Percentiles rank a stretch among this genome's conserved stretches.
These are phyloP conservation scores for Fraxinus ornus DNA, from an alignment of 305 asterid species.

Conservation along the genomic window DNA sequence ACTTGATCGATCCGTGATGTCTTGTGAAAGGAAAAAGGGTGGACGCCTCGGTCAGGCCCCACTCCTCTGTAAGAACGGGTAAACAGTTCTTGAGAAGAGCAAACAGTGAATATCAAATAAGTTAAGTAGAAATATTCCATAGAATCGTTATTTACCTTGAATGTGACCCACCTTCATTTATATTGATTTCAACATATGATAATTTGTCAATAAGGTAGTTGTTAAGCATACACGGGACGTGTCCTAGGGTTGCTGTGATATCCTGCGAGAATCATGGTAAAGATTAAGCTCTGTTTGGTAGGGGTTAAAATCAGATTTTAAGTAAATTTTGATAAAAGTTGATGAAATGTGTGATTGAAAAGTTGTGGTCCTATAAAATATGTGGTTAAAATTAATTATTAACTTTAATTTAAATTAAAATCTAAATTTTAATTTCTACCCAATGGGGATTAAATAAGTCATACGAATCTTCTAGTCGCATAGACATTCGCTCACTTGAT, in stretches of 20 bases:
- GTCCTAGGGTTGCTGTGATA: not conserved
- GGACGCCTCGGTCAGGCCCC: not conserved
- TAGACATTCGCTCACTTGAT: not conserved
- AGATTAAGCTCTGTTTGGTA: not conserved
- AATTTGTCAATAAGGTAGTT: not conserved
- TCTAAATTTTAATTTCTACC: not conserved
- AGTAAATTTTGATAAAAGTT: too few relatives aligned
- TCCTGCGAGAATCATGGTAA: not conserved
- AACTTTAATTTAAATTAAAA: too few relatives aligned
- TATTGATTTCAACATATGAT: not conserved
- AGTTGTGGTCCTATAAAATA: not conserved
- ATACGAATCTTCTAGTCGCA: not conserved
- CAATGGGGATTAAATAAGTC: not conserved
- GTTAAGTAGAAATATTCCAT: not conserved
- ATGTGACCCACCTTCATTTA: not conserved
- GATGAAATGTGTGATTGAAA: not conserved
- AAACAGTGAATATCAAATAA: not conserved
- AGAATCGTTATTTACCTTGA: not conserved
- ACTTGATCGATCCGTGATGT: not conserved
- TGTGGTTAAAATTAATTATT: too few relatives aligned
- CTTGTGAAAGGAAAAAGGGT: not conserved
- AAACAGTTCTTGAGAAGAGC: not conserved
- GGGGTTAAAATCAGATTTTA: not conserved
- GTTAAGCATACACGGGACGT: not conserved
- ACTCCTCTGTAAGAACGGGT: not conserved